Base-by-base conservation (phyloP, 2,329 filamentous ascomycete species). In the Monascus ruber region DNA sequence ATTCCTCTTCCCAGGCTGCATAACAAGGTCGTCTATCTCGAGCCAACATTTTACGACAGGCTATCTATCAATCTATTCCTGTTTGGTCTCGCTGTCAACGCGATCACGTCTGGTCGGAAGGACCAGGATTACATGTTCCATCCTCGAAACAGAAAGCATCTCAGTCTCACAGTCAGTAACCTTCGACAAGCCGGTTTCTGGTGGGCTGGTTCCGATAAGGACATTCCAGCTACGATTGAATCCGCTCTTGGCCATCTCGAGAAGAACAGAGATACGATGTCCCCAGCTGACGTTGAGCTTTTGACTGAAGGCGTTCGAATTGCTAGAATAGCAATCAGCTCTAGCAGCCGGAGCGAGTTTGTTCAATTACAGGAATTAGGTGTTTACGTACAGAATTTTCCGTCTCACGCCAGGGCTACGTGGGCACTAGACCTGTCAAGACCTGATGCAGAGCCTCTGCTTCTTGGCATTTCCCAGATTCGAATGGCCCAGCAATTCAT, bases 71-170 rank as follows among this genome's bases (percentile, higher is more conserved):
- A 94, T 48, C 63, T 93, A 1, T 95, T 95, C 54, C 76, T 85
- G 1, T 83, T 91, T 62, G 79, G 85, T 54, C 76, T 95, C 35
- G 80, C 84, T 2, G 81, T 85, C 47, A 96, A 96, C 54, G 79
- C 86, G 0, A 79, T 96, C 1, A 88, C 88, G 24, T 94, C 87
- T 4, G 85, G 95, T 54, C 72, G 88, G 7, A 78, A 74, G 0
- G 89, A 89, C 50, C 70, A 76, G 40, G 88, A 95, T 56, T 95
- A 94, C 55, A 81, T 96, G 46, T 95, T 95, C 50, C 83, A 94
- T 50, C 74, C 76, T 0, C 77, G 73, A 8, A 88, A 88, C 50
- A 67, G 74, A 26, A 81, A 78, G 45, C 71, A 73, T 31, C 66
- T 94, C 8, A 64, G 79, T 25, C 69, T 76, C 38, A 66, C 94